These are phyloP conservation scores for Leishmania lainsoni DNA, from an alignment of 208 protist genomes.

Conservation along the genomic window DNA sequence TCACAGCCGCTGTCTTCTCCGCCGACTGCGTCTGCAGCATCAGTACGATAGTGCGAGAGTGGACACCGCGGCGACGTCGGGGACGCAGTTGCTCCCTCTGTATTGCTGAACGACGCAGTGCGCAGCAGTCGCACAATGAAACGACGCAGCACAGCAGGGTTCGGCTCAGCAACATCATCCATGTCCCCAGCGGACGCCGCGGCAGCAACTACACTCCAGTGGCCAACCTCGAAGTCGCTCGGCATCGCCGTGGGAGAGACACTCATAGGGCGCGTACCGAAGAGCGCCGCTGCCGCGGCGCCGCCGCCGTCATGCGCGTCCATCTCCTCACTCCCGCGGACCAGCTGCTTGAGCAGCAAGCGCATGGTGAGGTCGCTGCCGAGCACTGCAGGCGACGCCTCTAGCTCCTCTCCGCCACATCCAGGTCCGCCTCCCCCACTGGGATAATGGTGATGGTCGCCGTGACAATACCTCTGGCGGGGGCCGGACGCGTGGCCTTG, in stretches of 20 bases:
- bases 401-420: background rate
- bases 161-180: constrained; percentile 29
- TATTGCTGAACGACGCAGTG: constrained; percentile 21
- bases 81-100: background rate
- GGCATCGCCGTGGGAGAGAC: background rate
- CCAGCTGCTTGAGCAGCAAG: constrained; percentile 24
- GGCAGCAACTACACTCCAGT: constrained; percentile 3
- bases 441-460: background rate
- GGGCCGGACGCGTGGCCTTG: constrained; percentile 5
- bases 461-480: constrained; percentile 5
- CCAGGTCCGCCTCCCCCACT: background rate
- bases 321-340: constrained; percentile 9
- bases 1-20: background rate
- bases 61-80: constrained; percentile 11
- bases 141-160: constrained; percentile 34
- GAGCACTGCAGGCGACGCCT: constrained; percentile 11
- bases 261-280: background rate
- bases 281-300: background rate
- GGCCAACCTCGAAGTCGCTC: background rate
- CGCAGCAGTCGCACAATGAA: constrained; percentile 38
- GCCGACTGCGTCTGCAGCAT: background rate
- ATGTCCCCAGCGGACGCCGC: constrained; percentile 8
- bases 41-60: constrained; percentile 3
- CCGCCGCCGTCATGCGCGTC: background rate
- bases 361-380: constrained; percentile 18